Percentiles rank a stretch among this genome's conserved stretches.
These are phyloP conservation scores for Phialophora verrucosa DNA, from an alignment of 2,329 filamentous ascomycete genomes.

Conservation along the genomic window DNA sequence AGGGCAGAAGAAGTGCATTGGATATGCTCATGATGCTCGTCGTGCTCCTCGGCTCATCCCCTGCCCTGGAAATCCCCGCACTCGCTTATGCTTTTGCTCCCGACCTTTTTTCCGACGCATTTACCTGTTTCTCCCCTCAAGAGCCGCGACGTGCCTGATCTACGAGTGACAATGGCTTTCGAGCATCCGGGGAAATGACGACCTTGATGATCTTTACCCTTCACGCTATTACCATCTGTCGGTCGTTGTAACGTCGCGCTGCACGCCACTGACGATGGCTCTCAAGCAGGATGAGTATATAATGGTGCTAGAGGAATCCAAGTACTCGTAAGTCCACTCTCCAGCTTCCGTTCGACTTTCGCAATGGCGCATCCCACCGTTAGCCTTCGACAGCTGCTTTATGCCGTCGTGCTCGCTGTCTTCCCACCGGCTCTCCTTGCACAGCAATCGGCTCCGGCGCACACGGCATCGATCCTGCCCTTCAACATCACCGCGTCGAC, in stretches of 20 bases:
- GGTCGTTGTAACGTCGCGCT: background rate
- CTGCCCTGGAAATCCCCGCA: no score
- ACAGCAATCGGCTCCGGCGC: background rate
- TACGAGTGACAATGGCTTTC: background rate
- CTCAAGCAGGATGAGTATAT: background rate
- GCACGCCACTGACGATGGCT: background rate
- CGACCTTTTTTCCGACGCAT: no score
- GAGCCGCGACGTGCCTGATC: no score
- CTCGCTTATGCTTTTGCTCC: no score
- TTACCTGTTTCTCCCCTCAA: no score
- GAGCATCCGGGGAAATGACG: background rate
- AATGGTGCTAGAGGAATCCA: background rate
- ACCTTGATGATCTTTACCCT: background rate
- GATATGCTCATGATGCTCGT: no score
- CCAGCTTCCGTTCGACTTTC: background rate
- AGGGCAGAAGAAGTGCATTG: background rate
- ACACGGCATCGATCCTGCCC: conserved; percentile 3
- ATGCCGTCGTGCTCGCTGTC: background rate
- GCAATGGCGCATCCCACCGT: background rate
- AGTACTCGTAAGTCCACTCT: background rate
- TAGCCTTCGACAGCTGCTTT: conserved; percentile 3
- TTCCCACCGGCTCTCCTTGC: background rate
- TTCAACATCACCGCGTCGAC: conserved; percentile 33
- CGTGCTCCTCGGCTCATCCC: no score
- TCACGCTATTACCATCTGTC: background rate